Percentiles rank a stretch among this genome's conserved stretches.
Evolutionary conservation across 2,329 filamentous ascomycete genomes (phyloP).

Genomic region (Gyromitra esculenta): DNA sequence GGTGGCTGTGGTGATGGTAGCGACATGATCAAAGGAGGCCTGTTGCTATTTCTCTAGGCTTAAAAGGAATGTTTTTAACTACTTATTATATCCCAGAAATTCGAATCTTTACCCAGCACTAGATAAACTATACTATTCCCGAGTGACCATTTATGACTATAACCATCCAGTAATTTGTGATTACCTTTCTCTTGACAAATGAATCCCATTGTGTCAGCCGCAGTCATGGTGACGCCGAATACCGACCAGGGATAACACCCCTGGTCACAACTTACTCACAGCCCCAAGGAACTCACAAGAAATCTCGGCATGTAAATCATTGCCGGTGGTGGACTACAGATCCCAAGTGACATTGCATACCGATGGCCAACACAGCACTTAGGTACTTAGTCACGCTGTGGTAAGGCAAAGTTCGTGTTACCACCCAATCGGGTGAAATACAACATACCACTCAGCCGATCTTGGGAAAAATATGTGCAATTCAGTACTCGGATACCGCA

Average conservation of each 20-base stretch:
- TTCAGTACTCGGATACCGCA: background rate
- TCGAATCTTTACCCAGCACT: background rate
- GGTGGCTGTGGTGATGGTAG: background rate
- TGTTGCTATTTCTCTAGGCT: background rate
- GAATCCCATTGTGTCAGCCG: background rate
- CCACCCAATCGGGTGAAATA: slow-evolving; percentile 8
- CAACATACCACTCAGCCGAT: slow-evolving; percentile 8
- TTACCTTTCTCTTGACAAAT: background rate
- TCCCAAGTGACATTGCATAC: background rate
- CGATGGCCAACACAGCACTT: background rate
- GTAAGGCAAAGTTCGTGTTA: background rate
- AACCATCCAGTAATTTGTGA: background rate
- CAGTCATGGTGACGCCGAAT: background rate
- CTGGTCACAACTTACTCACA: slow-evolving; percentile 16
- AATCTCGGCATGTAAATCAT: slow-evolving; percentile 2
- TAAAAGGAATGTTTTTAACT: background rate
- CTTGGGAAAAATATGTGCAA: background rate
- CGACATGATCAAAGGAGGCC: no score
- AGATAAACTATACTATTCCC: background rate
- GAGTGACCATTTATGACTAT: slow-evolving; percentile 19
- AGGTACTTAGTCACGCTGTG: background rate
- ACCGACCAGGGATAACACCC: background rate
- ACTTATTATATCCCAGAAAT: background rate
- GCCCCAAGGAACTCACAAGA: background rate
- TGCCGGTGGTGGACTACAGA: background rate